Percentiles rank a stretch among this genome's conserved stretches.
phyloP scores from a whole-genome alignment of 169 alveolate species.

The Plasmodium reichenowi region DNA sequence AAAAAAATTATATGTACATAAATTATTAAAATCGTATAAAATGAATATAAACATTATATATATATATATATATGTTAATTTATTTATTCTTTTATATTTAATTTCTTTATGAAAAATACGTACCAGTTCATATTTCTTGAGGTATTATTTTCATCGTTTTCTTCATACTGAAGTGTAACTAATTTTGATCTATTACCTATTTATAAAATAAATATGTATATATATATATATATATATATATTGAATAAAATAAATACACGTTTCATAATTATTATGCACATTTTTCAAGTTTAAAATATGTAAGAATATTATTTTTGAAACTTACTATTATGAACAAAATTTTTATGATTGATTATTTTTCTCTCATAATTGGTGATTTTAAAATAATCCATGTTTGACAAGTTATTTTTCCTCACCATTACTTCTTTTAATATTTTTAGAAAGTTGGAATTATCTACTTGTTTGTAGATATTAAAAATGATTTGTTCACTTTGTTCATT shows the following conservation, averaged over 20 bases:
- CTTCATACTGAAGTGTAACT: constrained; percentile 6
- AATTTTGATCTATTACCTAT: constrained; percentile 7
- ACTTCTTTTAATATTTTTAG: constrained; percentile 2
- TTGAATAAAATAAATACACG: no score
- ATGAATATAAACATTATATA: not conserved
- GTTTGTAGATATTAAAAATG: constrained; percentile 10
- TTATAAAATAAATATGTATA: not conserved
- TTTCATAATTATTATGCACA: no score
- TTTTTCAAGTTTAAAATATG: no score
- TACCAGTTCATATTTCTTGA: constrained; percentile 8
- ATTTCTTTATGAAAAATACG: not conserved
- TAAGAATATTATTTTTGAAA: no score
- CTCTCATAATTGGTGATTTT: constrained; percentile 11
- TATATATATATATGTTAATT: not conserved
- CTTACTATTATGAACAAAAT: constrained; percentile 18
- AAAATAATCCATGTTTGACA: not conserved
- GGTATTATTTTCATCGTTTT: not conserved
- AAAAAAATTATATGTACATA: not conserved
- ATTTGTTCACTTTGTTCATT: constrained; percentile 24
- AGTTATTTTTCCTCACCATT: constrained; percentile 4
- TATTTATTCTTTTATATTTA: not conserved
- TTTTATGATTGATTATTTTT: constrained; percentile 15
- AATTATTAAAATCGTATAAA: not conserved
- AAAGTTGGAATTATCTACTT: constrained; percentile 9
- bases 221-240: no score